phyloP scores from a whole-genome alignment of 768 basidiomycete species.

The Tremella mesenterica region DNA sequence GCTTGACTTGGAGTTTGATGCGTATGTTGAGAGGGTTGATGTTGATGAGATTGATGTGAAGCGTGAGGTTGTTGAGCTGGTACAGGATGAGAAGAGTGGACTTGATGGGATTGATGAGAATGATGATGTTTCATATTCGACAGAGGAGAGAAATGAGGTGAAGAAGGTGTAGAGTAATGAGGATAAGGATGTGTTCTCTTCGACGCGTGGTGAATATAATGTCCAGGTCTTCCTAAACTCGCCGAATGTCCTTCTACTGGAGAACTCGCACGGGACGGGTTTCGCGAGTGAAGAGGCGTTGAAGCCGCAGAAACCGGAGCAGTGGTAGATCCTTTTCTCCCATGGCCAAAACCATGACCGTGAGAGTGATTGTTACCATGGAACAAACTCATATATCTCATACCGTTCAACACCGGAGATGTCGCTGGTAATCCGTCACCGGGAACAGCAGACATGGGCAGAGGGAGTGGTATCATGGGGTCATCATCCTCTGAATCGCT shows the following conservation, averaged over 20 bases:
- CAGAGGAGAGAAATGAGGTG: conserved; percentile 28
- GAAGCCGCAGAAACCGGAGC: conserved; percentile 36
- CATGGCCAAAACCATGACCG: too few relatives aligned
- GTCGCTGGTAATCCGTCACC: conserved; percentile 37
- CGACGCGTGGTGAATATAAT: conserved; percentile 39
- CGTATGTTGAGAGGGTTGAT: too few relatives aligned
- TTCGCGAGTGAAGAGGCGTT: conserved; percentile 31
- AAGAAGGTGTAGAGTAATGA: conserved; percentile 29
- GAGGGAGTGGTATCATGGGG: conserved; percentile 9
- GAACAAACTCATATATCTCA: conserved; percentile 43
- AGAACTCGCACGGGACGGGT: conserved; percentile 35
- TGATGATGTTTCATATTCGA: conserved; percentile 1
- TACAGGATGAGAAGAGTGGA: not conserved
- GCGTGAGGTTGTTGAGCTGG: too few relatives aligned
- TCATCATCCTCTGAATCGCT: conserved; percentile 43
- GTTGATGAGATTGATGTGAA: too few relatives aligned
- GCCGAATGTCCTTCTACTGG: conserved; percentile 42
- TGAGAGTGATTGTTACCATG: too few relatives aligned
- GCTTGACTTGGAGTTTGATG: too few relatives aligned
- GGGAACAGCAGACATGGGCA: too few relatives aligned
- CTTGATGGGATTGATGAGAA: not conserved
- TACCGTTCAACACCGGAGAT: conserved; percentile 44
- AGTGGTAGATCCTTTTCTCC: conserved; percentile 32
- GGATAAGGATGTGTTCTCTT: conserved; percentile 38
- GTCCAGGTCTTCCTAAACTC: conserved; percentile 42